phyloP scores from a whole-genome alignment of 2,329 filamentous ascomycete genomes.

The Zalaria obscura region DNA sequence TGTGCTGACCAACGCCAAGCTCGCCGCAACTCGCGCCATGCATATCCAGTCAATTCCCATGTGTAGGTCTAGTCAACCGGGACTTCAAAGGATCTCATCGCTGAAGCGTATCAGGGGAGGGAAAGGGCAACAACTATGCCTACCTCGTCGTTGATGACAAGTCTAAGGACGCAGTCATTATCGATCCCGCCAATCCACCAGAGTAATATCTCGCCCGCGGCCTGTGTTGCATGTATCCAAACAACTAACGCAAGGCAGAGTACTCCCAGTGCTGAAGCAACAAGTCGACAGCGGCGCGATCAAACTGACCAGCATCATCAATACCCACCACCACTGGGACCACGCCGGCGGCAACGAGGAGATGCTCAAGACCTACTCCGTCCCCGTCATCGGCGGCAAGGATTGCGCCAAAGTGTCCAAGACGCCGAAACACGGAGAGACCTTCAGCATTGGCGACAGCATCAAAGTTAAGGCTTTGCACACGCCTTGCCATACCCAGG shows the following conservation, averaged over 20 bases:
- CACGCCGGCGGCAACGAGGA: constrained; percentile 86
- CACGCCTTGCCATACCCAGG: constrained; percentile 95
- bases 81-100: too few species aligned
- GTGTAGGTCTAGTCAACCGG: constrained; percentile 42
- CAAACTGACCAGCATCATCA: constrained; percentile 79
- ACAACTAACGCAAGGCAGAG: constrained; percentile 24
- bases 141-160: constrained; percentile 44
- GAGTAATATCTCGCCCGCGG: constrained; percentile 41
- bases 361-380: constrained; percentile 47
- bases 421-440: constrained; percentile 61
- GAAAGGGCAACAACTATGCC: constrained; percentile 68
- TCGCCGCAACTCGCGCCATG: constrained; percentile 36
- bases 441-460: constrained; percentile 64
- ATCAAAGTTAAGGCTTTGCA: constrained; percentile 80
- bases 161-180: constrained; percentile 42
- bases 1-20: constrained; percentile 3
- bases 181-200: constrained; percentile 65
- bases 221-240: background rate
- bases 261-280: constrained; percentile 54
- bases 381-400: constrained; percentile 76
- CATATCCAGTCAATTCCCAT: constrained; percentile 81
- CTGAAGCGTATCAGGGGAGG: constrained; percentile 44
- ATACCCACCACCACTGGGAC: constrained; percentile 94
- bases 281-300: constrained; percentile 58
- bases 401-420: constrained; percentile 68